Base-by-base conservation (phyloP, 75 land plant species). In the Selaginella moellendorffii region DNA sequence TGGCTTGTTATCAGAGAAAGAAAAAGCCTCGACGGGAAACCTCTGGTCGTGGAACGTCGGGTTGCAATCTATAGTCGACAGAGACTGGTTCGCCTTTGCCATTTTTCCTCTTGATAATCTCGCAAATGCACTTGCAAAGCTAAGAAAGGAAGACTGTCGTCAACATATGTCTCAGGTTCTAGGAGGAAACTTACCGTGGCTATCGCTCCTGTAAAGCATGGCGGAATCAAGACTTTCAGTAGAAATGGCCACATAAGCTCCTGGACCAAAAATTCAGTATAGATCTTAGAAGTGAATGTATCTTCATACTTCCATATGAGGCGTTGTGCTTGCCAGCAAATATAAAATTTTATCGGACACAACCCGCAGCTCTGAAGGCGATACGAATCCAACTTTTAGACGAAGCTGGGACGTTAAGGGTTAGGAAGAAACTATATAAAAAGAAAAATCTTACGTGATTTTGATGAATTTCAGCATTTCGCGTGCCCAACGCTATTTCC, bases 81-180 rank as follows among this genome's bases (percentile, higher is more conserved):
- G 66, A 61, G 58, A 85, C 42, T 22, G 71, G 36, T 52, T 65
- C 71, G 26, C 65, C 66, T 62, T 64, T 30, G 20, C 74, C 74
- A 54, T 72, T 68, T 28, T 75, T 77, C 56, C 73, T 82, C 61
- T 81, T 69, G 29, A 76, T 76, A 28, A 93, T 63, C 68, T 93
- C 98, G 36, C 96, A 72, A 26, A 93, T 80, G 61, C 98, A 93
- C 75, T 76, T 88, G 74, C 98, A 93, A 20, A 93, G 73, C 98
- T 93, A 75, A 18, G 56, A 61, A 54, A 53, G 30, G 30, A 56
- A 56, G 19, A 8, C 5, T 18, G n/a, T 18, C 60, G 8, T 56
- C 19, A 56, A 8, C 9, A 56, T 9, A 24, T 18, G 24, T 8
- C 8, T 9, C 52, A 18, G 52, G 10, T 46, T 46, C 52, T 18